phyloP scores from a whole-genome alignment of 805 yeast species.

The Metschnikowia reukaufii region DNA sequence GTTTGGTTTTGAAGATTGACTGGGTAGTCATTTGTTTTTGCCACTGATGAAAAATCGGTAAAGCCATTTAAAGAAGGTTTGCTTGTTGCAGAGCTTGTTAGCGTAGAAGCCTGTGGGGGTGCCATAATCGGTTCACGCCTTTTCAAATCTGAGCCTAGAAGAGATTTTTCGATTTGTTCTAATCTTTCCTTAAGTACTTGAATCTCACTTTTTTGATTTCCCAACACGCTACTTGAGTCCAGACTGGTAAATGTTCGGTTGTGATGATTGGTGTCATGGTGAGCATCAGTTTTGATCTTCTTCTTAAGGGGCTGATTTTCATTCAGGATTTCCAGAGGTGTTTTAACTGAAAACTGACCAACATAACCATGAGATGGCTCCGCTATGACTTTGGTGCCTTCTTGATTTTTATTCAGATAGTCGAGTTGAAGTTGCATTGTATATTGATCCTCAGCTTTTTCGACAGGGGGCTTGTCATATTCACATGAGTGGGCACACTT shows the following conservation, averaged over 20 bases:
- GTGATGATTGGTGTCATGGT: neutral
- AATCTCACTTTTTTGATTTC: conserved; percentile 14
- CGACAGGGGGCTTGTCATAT: conserved; percentile 18
- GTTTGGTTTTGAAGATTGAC: neutral
- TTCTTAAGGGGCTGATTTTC: neutral
- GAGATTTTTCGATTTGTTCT: conserved; percentile 18
- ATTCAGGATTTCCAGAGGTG: neutral
- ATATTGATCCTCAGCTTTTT: conserved; percentile 12
- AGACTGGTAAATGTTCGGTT: neutral
- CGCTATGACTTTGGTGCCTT: neutral
- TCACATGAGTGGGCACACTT: conserved; percentile 21
- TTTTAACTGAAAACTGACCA: conserved; percentile 4
- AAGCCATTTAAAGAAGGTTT: neutral
- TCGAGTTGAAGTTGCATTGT: conserved; percentile 15
- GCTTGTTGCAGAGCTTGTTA: neutral
- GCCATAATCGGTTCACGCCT: neutral
- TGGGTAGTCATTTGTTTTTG: neutral
- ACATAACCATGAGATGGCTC: neutral
- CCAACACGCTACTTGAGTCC: conserved; percentile 1
- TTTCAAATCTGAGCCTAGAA: conserved; percentile 6
- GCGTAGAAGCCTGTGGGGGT: neutral
- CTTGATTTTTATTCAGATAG: neutral
- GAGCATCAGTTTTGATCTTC: neutral
- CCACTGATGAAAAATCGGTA: neutral
- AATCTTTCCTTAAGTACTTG: conserved; percentile 19